Evolutionary conservation across 2,329 filamentous ascomycete species (phyloP), one percentile per base, ranked within the genome.

Genomic region (Dissoconium aciculare): DNA sequence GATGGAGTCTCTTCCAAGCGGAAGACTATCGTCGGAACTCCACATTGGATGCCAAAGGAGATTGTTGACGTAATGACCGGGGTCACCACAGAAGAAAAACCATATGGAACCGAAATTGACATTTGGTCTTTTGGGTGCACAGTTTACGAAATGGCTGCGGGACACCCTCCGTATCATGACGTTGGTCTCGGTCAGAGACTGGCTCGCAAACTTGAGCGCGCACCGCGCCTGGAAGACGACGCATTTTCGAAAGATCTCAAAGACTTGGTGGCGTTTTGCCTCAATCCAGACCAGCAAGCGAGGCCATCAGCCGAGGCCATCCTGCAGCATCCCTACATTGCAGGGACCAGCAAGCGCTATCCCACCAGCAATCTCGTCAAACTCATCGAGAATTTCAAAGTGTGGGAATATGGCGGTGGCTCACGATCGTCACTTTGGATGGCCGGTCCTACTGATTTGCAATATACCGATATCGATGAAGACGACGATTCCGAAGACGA

Each of bases 51-150:
- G 80, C 78, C 82, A 0, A 79, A 78, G 0, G 82, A 89, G 46
- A 63, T 87, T 9, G 30, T 39, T 43, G 34, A 51, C 51, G 21
- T 32, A 12, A 12, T 42, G 15, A 28, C 23, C 6, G 27, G 28
- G 4, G 11, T 28, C 5, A 25, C 34, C 14, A 41, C 41, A 2
- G 74, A 55, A 30, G 42, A 50, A 38, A 49, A 44, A 3, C 19
- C 19, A 23, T 67, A 67, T 41, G 61, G 63, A 8, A 59, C 53
- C 5, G 63, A 67, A 33, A 55, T 67, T 26, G 81, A 89, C 44
- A 83, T 85, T 30, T 89, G 82, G 81, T 79, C 81, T 2, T 84
- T 82, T 50, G 82, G 81, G 2, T 78, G 79, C 38, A 78, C 84
- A 52, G 64, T 83, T 2, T 83, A 72, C 45, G 81, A 89, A 53